Percentiles rank a stretch among this genome's conserved stretches.
Conservation (phyloP, 2,329 filamentous ascomycete species). For the Epichloe amarillans region DNA sequence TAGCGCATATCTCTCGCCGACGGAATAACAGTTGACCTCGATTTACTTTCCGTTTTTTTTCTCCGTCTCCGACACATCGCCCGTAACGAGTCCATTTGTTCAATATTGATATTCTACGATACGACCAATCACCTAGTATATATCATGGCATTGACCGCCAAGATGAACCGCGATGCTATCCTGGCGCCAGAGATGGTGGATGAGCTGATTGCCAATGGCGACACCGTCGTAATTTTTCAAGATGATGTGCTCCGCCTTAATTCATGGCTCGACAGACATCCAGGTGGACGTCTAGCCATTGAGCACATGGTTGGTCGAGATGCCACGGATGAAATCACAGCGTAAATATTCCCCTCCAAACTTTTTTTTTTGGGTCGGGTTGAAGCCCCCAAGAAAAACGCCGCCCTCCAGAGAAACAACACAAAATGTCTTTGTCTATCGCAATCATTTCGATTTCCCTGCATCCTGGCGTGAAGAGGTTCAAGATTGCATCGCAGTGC, state of each 20-base stretch:
- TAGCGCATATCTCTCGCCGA: neutral
- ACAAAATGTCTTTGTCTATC: neutral
- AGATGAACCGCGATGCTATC: conserved; percentile 29
- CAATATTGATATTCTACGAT: neutral
- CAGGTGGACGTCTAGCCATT: conserved; percentile 45
- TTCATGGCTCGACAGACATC: conserved; percentile 44
- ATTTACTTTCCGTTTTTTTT: neutral
- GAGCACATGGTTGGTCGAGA: conserved; percentile 35
- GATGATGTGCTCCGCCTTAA: conserved; percentile 41
- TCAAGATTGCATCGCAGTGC: neutral
- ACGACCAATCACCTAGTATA: neutral
- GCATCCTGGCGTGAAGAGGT: neutral
- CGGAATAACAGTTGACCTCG: neutral
- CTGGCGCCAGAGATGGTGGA: conserved; percentile 34
- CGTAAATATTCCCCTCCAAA: conserved; percentile 13
- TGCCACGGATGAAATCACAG: conserved; percentile 23
- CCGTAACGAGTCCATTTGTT: neutral
- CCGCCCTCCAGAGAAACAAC: neutral
- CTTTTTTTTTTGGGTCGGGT: neutral
- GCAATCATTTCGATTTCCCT: neutral
- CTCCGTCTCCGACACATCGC: neutral
- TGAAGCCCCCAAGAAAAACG: neutral
- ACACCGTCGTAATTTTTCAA: conserved; percentile 42
- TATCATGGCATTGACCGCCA: neutral
- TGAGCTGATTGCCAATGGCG: conserved; percentile 38